Conservation (phyloP, 106 monocot genomes). For the Platanthera zijinensis region DNA sequence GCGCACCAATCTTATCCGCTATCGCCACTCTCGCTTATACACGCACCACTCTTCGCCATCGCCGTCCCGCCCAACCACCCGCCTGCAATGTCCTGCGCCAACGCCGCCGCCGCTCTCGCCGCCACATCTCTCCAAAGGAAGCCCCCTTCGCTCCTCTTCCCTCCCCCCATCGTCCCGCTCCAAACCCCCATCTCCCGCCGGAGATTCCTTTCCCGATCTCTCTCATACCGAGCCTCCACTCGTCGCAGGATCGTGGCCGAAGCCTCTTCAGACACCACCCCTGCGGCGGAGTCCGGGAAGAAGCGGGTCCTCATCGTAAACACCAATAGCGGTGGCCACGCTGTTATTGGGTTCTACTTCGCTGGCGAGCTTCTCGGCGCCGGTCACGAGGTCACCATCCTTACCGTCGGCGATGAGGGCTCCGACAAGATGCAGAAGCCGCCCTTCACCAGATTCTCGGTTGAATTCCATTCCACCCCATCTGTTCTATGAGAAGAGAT, state of each 20-base stretch:
- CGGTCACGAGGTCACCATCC: constrained; percentile 77
- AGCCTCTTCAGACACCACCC: neutral
- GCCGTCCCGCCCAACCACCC: neutral
- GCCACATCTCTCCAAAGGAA: neutral
- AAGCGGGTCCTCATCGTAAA: constrained; percentile 83
- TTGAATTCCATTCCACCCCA: constrained; percentile 7
- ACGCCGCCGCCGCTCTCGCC: neutral
- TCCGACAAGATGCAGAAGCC: constrained; percentile 99
- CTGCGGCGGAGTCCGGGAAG: constrained; percentile 19
- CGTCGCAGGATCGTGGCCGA: neutral
- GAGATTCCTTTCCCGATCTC: neutral
- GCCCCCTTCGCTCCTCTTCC: neutral
- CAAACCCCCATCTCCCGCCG: constrained; percentile 8
- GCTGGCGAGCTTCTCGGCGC: constrained; percentile 55
- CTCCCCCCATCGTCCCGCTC: neutral
- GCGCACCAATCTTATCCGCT: too few species aligned
- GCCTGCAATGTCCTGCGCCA: neutral
- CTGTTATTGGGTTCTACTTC: constrained; percentile 93
- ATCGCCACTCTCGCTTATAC: too few species aligned
- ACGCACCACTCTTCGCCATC: too few species aligned
- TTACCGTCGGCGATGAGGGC: constrained; percentile 84
- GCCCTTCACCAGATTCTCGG: constrained; percentile 82
- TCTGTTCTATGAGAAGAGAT: neutral
- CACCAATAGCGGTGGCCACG: constrained; percentile 91
- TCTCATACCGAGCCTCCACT: neutral